Evolutionary conservation across 2,329 filamentous ascomycete genomes (phyloP), one percentile per base, ranked within the genome.

Genomic region (Epichloe amarillans): DNA sequence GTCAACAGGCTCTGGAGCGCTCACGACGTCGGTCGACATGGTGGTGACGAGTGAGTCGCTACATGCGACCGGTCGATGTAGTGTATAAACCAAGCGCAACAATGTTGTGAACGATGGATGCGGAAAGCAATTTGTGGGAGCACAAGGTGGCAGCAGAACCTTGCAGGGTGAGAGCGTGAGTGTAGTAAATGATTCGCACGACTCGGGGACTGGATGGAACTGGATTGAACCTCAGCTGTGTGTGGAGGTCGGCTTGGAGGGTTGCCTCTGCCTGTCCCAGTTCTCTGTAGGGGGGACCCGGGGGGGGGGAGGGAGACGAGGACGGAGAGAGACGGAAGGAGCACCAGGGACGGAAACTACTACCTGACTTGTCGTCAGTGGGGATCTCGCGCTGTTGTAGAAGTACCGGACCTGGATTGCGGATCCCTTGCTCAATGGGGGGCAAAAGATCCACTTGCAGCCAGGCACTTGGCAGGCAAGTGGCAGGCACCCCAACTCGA

Each of bases 11-110:
- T 67, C 68, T 63, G 64, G 61, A 65, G 66, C 72, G 69, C 72
- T 69, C 69, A 69, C 72, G 70, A 71, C 72, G 72, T 76, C 70
- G 67, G 69, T 73, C 68, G 75, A 75, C 76, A 80, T 80, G 68
- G 63, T 67, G 61, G 56, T 62, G 60, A 62, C 57, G 57, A 59
- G 65, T 59, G 67, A 60, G 64, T 62, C 61, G 62, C 64, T 60
- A 59, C 63, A 60, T 60, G 62, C 62, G 62, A 66, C 60, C 58
- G 55, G 60, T 57, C 64, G 66, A 65, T 57, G 60, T 62, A 58
- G 52, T 33, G 56, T 52, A 50, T 55, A 58, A 48, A 49, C 50
- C 37, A 39, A 38, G 43, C 23, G 19, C 45, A 19, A 47, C 21
- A 10, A 45, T 3, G 17, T 14, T 33, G 37, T 21, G 38, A 47